Base-by-base conservation (phyloP, 306 rosid genomes). In the Leucaena leucocephala region DNA sequence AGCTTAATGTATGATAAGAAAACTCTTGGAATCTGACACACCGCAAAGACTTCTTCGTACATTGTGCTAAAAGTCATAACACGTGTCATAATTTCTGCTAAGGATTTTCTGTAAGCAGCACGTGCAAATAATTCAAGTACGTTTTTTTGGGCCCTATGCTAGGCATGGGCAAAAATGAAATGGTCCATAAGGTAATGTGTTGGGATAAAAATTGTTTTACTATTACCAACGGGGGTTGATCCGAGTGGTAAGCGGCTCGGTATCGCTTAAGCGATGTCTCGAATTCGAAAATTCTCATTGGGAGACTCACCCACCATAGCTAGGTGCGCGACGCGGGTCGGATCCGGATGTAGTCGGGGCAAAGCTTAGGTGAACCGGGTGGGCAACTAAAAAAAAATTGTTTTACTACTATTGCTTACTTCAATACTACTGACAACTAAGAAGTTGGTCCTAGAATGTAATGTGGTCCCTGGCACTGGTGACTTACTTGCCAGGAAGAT, bases 1-100 rank as follows among this genome's bases (percentile, higher is more conserved):
- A 71, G 81, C 80, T 71, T 68, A 63, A 76, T 43, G 66, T 43
- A n/a, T 43, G 34, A 68, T 64, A 67, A 38, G 44, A 55, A 70
- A 72, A 74, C 67, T 68, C 61, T 45, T 34, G 19, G 52, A 69
- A 36, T 73, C 78, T 22, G 38, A 62, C 54, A 27, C 55, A 76
- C 22, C 27, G 13, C 39, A 43, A 33, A 72, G 50, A 36, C 79
- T 71, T 75, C 68, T 46, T 13, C 4, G 22, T 49, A 58, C 65
- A 14, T 36, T 49, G 72, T 82, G 76, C 71, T 78, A 15, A 52
- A 78, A 78, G 43, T 75, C 36, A 42, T 15, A 78, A 45, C 11
- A 68, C 16, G 50, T 49, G 40, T 35, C 58, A 75, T 21, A 40
- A 71, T 75, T 67, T 74, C 54, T 57, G 62, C 68, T 16, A 52